Evolutionary conservation across 2,329 filamentous ascomycete genomes (phyloP).

Genomic region (Exophiala alcalophila): DNA sequence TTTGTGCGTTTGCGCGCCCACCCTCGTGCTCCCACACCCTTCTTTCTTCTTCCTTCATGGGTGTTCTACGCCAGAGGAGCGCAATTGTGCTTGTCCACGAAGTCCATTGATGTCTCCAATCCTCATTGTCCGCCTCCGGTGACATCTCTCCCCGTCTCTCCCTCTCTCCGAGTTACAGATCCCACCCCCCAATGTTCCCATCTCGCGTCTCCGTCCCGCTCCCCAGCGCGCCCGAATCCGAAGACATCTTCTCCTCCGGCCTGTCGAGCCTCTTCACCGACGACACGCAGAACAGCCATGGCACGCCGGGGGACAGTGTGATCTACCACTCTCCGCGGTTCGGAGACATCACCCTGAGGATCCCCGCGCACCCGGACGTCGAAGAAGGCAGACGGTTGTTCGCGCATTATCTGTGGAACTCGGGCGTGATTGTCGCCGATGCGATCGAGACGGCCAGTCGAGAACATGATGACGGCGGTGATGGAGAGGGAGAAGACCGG

Average conservation of each 20-base stretch:
- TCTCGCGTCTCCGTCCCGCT: slow-evolving; percentile 22
- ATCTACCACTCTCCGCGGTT: slow-evolving; percentile 48
- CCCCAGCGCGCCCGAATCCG: slow-evolving; percentile 36
- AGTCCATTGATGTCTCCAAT: no score
- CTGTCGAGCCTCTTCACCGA: slow-evolving; percentile 56
- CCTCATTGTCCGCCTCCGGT: no score
- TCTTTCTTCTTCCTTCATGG: no score
- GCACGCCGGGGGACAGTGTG: slow-evolving; percentile 50
- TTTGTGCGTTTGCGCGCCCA: no score
- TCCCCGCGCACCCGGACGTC: slow-evolving; percentile 44
- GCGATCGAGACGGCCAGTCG: slow-evolving; percentile 38
- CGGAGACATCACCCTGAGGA: slow-evolving; percentile 41
- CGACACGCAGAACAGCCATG: slow-evolving; percentile 54
- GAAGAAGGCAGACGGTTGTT: slow-evolving; percentile 54
- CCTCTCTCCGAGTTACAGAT: no score
- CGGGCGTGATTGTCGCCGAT: slow-evolving; percentile 45
- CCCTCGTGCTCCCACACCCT: no score
- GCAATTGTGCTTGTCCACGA: no score
- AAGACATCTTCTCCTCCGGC: slow-evolving; percentile 55
- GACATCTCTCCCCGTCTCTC: no score
- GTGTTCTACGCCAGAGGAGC: no score
- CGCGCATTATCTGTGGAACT: slow-evolving; percentile 61
- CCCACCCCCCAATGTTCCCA: slow-evolving; percentile 19
- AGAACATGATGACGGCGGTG: slow-evolving; percentile 1
- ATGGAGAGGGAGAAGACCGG: slow-evolving; percentile 9